Evolutionary conservation across 2,329 filamentous ascomycete species (phyloP).

Genomic region (Colletotrichum sp.): DNA sequence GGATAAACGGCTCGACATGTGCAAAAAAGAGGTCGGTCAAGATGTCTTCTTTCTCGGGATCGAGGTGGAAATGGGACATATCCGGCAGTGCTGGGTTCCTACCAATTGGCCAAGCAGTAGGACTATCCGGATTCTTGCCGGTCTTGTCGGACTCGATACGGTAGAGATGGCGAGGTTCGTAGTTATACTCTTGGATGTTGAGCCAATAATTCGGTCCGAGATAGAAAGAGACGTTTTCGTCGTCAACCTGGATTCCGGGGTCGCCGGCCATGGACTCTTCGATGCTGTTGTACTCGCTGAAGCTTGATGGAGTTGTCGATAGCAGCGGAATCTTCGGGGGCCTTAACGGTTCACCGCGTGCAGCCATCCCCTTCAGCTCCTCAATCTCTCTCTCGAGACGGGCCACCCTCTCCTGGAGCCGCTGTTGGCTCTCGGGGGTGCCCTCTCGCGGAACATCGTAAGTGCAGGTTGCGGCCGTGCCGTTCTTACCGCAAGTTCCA

Average conservation of each 20-base stretch:
- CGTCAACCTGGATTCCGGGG: conserved; percentile 16
- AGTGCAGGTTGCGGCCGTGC: conserved; percentile 10
- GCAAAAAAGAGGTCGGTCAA: conserved; percentile 10
- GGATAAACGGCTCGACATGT: conserved; percentile 13
- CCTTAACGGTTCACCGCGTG: neutral
- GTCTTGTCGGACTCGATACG: conserved; percentile 8
- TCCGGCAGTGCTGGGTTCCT: neutral
- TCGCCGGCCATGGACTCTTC: conserved; percentile 9
- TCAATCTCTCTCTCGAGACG: conserved; percentile 13
- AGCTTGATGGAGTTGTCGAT: neutral
- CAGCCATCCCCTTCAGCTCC: conserved; percentile 4
- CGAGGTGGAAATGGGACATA: conserved; percentile 10
- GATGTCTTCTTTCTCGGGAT: conserved; percentile 12
- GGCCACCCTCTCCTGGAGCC: conserved; percentile 12
- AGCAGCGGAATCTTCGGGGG: neutral
- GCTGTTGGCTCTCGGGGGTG: conserved; percentile 7
- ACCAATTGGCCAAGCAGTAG: conserved; percentile 10
- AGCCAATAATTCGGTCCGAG: conserved; percentile 20
- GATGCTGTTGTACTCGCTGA: neutral
- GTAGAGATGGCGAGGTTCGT: conserved; percentile 16
- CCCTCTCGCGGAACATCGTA: conserved; percentile 9
- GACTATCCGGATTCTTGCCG: conserved; percentile 4
- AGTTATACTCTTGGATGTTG: conserved; percentile 15
- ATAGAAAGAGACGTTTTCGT: conserved; percentile 19
- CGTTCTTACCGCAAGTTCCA: conserved; percentile 8